phyloP scores from a whole-genome alignment of 2,329 filamentous ascomycete species.

The Paracamarosporium sp. region DNA sequence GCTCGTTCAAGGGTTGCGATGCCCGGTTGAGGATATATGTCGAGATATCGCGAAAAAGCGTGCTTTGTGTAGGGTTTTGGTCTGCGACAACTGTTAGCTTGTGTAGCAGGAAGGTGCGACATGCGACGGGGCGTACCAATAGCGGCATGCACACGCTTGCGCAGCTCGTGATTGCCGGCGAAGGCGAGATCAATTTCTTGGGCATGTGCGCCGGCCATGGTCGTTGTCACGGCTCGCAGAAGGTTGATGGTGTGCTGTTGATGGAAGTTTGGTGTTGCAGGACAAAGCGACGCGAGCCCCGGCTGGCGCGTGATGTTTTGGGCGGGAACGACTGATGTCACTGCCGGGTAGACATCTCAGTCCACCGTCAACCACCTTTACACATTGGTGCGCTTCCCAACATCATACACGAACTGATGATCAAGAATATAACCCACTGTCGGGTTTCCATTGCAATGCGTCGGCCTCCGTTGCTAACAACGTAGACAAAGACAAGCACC shows the following conservation, averaged over 20 bases:
- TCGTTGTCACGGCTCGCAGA: background rate
- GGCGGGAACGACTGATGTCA: conserved; percentile 4
- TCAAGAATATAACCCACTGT: too few species aligned
- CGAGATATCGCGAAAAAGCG: conserved; percentile 47
- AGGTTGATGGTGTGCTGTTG: conserved; percentile 10
- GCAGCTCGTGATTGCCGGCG: conserved; percentile 40
- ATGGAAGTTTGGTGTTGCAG: conserved; percentile 11
- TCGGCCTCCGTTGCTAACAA: too few species aligned
- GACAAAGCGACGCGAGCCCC: conserved; percentile 2
- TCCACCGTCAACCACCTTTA: too few species aligned
- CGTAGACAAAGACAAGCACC: too few species aligned
- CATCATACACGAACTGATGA: too few species aligned
- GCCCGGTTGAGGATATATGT: conserved; percentile 39
- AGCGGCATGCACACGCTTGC: conserved; percentile 46
- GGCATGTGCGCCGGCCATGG: conserved; percentile 26
- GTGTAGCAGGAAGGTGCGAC: conserved; percentile 6
- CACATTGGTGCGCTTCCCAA: too few species aligned
- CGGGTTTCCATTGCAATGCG: too few species aligned
- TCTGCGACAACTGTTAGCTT: conserved; percentile 26
- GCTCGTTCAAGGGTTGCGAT: conserved; percentile 30
- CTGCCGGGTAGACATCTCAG: too few species aligned
- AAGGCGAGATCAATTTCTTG: conserved; percentile 44
- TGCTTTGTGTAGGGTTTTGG: conserved; percentile 38
- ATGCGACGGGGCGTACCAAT: conserved; percentile 32
- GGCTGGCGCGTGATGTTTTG: background rate